Percentiles rank a stretch among this genome's conserved stretches.
Evolutionary conservation across 176 grass and related monocot species (phyloP).

Genomic region (Microstegium vimineum): DNA sequence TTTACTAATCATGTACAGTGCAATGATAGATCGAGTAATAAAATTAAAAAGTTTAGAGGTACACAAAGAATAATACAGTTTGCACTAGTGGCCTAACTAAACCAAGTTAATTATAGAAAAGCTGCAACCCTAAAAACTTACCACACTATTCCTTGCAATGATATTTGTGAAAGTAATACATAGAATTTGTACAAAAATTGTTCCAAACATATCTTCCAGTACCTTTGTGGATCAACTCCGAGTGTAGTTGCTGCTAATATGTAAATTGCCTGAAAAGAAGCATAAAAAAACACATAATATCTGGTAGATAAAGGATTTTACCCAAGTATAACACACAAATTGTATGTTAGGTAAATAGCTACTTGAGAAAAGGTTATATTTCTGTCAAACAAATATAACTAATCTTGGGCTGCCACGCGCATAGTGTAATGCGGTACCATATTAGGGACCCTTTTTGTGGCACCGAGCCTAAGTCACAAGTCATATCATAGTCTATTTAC

Average conservation of each 20-base stretch:
- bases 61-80: neutral
- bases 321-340: neutral
- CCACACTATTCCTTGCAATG: neutral
- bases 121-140: neutral
- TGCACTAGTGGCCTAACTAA: neutral
- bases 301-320: neutral
- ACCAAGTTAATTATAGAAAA: neutral
- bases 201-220: neutral
- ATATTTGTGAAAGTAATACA: neutral
- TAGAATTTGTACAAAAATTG: neutral
- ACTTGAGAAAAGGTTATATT: neutral
- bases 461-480: neutral
- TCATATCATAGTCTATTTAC: neutral
- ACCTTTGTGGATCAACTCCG: constrained; percentile 84
- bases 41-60: neutral
- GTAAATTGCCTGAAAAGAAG: constrained; percentile 72
- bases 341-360: neutral
- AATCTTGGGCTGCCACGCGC: neutral
- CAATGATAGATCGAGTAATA: neutral
- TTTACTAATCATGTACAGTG: neutral
- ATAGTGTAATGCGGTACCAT: neutral
- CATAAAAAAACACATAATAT: constrained; percentile 3
- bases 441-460: neutral
- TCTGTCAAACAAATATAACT: neutral
- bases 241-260: constrained; percentile 82